phyloP scores from a whole-genome alignment of 2,329 filamentous ascomycete genomes.

The Cercospora sp. region DNA sequence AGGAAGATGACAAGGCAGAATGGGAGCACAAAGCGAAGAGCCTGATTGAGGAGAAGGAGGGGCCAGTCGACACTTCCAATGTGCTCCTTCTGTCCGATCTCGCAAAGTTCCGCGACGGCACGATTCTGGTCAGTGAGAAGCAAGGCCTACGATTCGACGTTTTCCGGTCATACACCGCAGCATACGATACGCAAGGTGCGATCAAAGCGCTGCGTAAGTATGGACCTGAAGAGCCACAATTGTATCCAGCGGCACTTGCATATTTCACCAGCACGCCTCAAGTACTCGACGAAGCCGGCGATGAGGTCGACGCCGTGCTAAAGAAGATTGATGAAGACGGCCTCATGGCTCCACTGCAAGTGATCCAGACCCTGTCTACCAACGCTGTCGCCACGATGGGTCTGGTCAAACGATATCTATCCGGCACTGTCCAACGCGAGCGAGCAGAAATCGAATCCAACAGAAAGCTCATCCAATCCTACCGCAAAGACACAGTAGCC shows the following conservation, averaged over 20 bases:
- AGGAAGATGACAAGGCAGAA: slow-evolving; percentile 66
- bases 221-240: slow-evolving; percentile 81
- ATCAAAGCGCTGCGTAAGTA: slow-evolving; percentile 90
- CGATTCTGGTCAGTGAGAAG: slow-evolving; percentile 88
- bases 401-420: slow-evolving; percentile 90
- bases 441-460: slow-evolving; percentile 81
- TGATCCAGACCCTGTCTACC: slow-evolving; percentile 83
- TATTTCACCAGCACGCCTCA: slow-evolving; percentile 87
- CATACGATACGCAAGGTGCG: slow-evolving; percentile 85
- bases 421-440: slow-evolving; percentile 84
- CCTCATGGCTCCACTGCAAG: slow-evolving; percentile 92
- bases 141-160: slow-evolving; percentile 91
- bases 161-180: slow-evolving; percentile 91
- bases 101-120: slow-evolving; percentile 85
- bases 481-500: slow-evolving; percentile 77
- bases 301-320: slow-evolving; percentile 75
- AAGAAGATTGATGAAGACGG: slow-evolving; percentile 85
- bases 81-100: slow-evolving; percentile 90
- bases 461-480: slow-evolving; percentile 76
- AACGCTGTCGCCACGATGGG: slow-evolving; percentile 92
- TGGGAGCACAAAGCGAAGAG: slow-evolving; percentile 92
- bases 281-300: slow-evolving; percentile 79
- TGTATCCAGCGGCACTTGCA: slow-evolving; percentile 87
- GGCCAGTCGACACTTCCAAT: slow-evolving; percentile 90
- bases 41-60: slow-evolving; percentile 76